phyloP scores from a whole-genome alignment of 169 alveolate genomes.

The Amoebophrya sp. region DNA sequence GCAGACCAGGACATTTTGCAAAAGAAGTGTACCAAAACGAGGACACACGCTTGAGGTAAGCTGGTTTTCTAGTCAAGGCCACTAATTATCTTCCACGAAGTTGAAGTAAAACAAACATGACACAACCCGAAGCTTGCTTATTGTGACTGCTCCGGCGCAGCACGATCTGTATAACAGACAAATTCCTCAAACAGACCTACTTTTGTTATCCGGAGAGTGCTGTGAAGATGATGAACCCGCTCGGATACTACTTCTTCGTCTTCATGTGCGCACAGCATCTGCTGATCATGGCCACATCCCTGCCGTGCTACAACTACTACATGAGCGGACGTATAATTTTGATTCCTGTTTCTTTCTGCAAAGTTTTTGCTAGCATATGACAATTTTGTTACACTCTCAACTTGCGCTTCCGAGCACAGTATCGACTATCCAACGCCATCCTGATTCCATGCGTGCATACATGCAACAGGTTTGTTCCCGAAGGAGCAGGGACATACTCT shows the following conservation, averaged over 20 bases:
- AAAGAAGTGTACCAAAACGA: not conserved
- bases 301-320: not conserved
- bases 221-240: not conserved
- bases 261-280: not conserved
- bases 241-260: not conserved
- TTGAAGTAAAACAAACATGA: too few species aligned
- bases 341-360: not conserved
- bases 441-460: too few species aligned
- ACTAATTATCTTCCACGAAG: too few species aligned
- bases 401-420: too few species aligned
- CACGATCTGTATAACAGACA: too few species aligned
- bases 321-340: conserved; percentile 14
- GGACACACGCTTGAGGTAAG: not conserved
- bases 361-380: too few species aligned
- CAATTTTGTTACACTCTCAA: too few species aligned
- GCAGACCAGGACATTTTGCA: too few species aligned
- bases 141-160: too few species aligned
- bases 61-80: too few species aligned
- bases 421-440: too few species aligned
- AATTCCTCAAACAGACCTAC: not conserved
- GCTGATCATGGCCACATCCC: not conserved
- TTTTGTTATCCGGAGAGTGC: not conserved
- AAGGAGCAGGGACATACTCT: not conserved
- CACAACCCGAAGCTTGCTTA: too few species aligned
- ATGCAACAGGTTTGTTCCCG: not conserved